phyloP scores from a whole-genome alignment of 768 basidiomycete species.

The Lanmaoa rubissima region DNA sequence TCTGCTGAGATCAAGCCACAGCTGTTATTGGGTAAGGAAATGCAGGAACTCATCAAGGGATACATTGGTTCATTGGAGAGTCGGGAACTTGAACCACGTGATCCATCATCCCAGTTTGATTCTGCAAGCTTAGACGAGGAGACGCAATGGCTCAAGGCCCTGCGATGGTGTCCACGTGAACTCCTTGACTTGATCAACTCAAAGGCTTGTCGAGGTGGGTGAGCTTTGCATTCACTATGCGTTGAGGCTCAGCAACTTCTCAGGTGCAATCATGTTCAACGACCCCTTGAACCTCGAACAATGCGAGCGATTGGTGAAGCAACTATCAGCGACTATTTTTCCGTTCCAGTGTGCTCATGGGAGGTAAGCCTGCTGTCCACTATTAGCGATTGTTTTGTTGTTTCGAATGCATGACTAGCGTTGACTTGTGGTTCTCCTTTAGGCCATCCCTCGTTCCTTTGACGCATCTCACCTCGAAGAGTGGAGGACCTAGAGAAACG shows the following conservation, averaged over 20 bases:
- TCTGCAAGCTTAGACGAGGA: conserved; percentile 18
- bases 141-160: conserved; percentile 60
- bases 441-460: conserved; percentile 60
- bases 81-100: conserved; percentile 34
- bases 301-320: conserved; percentile 63
- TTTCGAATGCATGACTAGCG: not conserved
- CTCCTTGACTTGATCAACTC: conserved; percentile 88
- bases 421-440: not conserved
- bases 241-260: conserved; percentile 3
- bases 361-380: conserved; percentile 42
- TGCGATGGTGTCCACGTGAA: conserved; percentile 80
- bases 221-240: not conserved
- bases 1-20: conserved; percentile 29
- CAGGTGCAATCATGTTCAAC: conserved; percentile 98
- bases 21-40: conserved; percentile 67
- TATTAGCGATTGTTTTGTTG: not conserved
- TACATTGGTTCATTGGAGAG: conserved; percentile 62
- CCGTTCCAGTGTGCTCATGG: conserved; percentile 99
- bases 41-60: conserved; percentile 72
- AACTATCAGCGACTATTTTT: conserved; percentile 69
- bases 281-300: conserved; percentile 69
- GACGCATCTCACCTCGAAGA: conserved; percentile 26
- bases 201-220: conserved; percentile 89
- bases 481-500: conserved; percentile 8
- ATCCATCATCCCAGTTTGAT: conserved; percentile 14